Evolutionary conservation across 495 filamentous ascomycete genomes (phyloP).

Genomic region (Tuber microsphaerosporum): DNA sequence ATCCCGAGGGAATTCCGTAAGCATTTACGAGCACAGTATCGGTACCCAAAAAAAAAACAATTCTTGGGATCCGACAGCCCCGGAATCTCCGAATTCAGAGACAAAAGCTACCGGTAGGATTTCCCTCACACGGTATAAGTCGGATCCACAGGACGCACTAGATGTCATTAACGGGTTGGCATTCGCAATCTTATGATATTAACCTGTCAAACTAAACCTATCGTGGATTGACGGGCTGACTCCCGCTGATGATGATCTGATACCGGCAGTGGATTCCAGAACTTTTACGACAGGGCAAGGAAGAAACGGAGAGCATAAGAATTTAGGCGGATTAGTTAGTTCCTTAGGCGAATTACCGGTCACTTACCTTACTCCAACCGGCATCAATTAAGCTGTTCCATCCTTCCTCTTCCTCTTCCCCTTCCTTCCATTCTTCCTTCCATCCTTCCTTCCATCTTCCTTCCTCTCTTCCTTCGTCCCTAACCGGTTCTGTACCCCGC

Average conservation of each 20-base stretch:
- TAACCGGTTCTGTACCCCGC: background rate
- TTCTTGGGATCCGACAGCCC: background rate
- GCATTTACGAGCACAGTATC: background rate
- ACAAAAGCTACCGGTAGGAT: background rate
- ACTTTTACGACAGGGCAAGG: background rate
- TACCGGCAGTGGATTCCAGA: background rate
- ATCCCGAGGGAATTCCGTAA: background rate
- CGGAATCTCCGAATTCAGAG: background rate
- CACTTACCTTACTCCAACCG: background rate
- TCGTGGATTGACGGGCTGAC: background rate
- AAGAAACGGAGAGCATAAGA: no score
- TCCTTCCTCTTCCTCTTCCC: no score
- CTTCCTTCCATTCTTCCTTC: background rate
- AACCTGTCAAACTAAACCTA: background rate
- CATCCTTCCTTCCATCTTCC: no score
- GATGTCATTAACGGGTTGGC: background rate
- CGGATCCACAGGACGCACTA: no score
- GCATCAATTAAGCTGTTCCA: background rate
- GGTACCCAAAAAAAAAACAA: background rate
- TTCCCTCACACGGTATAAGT: background rate
- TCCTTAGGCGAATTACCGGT: background rate
- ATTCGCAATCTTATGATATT: background rate
- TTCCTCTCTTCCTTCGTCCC: background rate
- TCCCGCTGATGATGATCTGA: background rate
- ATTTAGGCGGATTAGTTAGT: background rate